phyloP scores from a whole-genome alignment of 331 rosid genomes.

The Quercus lobata region DNA sequence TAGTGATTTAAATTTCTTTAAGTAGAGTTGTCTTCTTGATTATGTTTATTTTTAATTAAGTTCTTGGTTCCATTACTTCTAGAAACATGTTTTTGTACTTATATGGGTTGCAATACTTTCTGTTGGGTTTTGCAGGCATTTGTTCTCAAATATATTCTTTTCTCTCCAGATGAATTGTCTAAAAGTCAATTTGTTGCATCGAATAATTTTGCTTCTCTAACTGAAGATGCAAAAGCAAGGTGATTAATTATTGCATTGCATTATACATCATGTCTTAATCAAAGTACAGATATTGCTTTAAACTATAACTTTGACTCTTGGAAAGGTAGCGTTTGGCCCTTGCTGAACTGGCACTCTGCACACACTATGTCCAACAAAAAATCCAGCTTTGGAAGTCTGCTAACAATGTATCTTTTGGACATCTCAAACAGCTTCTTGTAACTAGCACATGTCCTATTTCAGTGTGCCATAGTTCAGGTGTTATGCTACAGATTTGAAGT shows the following conservation, averaged over 20 bases:
- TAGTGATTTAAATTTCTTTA: not conserved
- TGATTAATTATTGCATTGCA: slow-evolving; percentile 39
- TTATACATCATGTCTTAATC: slow-evolving; percentile 18
- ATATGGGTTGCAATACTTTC: slow-evolving; percentile 9
- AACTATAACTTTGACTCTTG: not conserved
- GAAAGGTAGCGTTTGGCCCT: too few relatives aligned
- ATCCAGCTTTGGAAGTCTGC: too few relatives aligned
- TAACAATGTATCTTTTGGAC: too few relatives aligned
- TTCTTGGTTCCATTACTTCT: not conserved
- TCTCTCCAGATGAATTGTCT: slow-evolving; percentile 53
- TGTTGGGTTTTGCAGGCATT: slow-evolving; percentile 67
- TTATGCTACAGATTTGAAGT: too few relatives aligned
- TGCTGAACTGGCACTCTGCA: too few relatives aligned
- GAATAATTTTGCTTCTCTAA: slow-evolving; percentile 55
- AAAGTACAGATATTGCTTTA: slow-evolving; percentile 4
- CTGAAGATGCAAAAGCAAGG: slow-evolving; percentile 81
- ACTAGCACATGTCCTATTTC: too few relatives aligned
- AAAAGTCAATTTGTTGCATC: slow-evolving; percentile 54
- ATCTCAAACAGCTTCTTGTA: too few relatives aligned
- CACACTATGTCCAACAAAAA: too few relatives aligned
- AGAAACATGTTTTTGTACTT: not conserved
- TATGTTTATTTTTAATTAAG: slow-evolving; percentile 6
- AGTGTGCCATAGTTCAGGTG: too few relatives aligned
- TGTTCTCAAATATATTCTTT: slow-evolving; percentile 84
- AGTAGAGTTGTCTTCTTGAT: not conserved